Evolutionary conservation across 1,284 basidiomycete genomes (phyloP), one percentile per base, ranked within the genome.

Genomic region (Ceratobasidium sp.): DNA sequence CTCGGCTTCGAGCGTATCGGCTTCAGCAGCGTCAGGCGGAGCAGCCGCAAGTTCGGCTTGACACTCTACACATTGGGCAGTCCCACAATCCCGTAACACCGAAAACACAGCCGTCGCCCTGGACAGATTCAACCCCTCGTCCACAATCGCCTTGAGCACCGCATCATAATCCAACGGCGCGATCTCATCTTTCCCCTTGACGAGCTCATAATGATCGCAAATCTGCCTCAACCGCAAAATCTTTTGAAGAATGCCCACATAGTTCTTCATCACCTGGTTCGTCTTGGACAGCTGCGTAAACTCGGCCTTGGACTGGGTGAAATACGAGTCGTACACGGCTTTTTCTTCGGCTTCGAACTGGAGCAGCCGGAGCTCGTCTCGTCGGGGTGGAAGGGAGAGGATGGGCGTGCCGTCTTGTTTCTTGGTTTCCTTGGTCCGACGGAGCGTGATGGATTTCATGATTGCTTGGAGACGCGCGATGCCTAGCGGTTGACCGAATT

Each of bases 231-330:
- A 89, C 10, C 96, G 94, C 73, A 98, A 88, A 77, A 98, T 94
- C 88, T 97, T 97, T 87, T 98, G 97, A 81, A 99, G 86, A 82
- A 99, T 98, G 73, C 97, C 96, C 78, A 98, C 97, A 83, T 98
- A 99, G 84, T 98, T 98, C 90, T 97, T 97, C 92, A 96, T 95
- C 69, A 98, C 93, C 84, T 97, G 95, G 82, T 95, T 94, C 84
- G 94, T 94, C 84, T 92, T 89, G 77, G 93, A 91, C 80, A 99
- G 89, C 84, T 95, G 93, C 81, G 91, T 91, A 85, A 99, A 98
- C 84, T 97, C 95, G 73, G 94, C 93, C 86, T 95, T 95, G 79
- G 95, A 97, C 84, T 94, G 93, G 77, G 89, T 89, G 87, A 96
- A 97, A 85, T 96, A 95, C 77, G 91, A 91, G 82, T 96, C 91